These are phyloP conservation scores for Wallemia hederae DNA, from an alignment of 1,284 basidiomycete genomes.

Conservation along the genomic window DNA sequence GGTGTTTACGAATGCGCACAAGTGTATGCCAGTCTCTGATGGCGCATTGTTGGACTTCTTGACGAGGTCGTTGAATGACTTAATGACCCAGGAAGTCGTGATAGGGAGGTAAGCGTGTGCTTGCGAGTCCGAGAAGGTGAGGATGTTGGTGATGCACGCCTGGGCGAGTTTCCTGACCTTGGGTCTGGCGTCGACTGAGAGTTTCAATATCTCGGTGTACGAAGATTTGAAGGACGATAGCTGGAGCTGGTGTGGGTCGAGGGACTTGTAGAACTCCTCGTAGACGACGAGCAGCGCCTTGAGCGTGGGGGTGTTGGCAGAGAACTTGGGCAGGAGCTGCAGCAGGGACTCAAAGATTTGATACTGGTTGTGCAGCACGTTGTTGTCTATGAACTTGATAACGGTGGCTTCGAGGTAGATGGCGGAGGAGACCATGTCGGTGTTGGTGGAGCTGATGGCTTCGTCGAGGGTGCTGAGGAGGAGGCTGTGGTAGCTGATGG, in stretches of 20 bases:
- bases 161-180: constrained; percentile 79
- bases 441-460: constrained; percentile 10
- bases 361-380: constrained; percentile 24
- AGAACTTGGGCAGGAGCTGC: constrained; percentile 10
- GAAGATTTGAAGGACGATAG: constrained; percentile 36
- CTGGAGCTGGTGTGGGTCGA: constrained; percentile 37
- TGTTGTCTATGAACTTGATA: constrained; percentile 18
- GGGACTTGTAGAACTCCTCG: constrained; percentile 30
- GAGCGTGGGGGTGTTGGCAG: constrained; percentile 22
- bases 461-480: constrained; percentile 25
- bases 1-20: constrained; percentile 8
- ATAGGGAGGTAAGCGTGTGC: constrained; percentile 46
- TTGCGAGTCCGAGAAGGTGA: constrained; percentile 45
- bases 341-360: constrained; percentile 56
- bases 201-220: constrained; percentile 46
- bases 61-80: constrained; percentile 32
- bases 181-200: constrained; percentile 62
- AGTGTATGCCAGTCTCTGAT: constrained; percentile 22
- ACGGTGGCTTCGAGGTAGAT: constrained; percentile 43
- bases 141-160: constrained; percentile 48
- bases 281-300: constrained; percentile 47
- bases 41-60: constrained; percentile 31
- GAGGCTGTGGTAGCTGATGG: constrained; percentile 69
- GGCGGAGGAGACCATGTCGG: constrained; percentile 17
- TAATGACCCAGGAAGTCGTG: constrained; percentile 47